phyloP scores from a whole-genome alignment of 176 grass and related monocot genomes.

The Bromus sterilis region DNA sequence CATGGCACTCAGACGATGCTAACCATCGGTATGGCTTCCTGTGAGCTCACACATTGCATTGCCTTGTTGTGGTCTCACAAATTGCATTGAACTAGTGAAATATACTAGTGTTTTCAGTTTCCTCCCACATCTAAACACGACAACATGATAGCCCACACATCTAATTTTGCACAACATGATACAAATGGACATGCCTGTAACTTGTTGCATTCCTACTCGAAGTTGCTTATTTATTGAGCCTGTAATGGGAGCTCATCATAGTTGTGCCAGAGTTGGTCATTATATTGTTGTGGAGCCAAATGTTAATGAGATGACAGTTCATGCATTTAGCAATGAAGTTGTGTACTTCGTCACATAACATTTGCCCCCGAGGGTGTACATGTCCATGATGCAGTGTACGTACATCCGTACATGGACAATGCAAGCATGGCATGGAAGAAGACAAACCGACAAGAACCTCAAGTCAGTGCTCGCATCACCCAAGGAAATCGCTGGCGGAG shows the following conservation, averaged over 20 bases:
- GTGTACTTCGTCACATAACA: neutral
- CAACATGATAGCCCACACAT: neutral
- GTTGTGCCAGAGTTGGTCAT: neutral
- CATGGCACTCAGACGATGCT: too few relatives aligned
- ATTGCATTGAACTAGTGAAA: too few relatives aligned
- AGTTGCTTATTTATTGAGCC: neutral
- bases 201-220: neutral
- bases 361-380: neutral
- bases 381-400: too few relatives aligned
- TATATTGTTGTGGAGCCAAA: neutral
- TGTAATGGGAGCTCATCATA: neutral
- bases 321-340: neutral
- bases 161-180: neutral
- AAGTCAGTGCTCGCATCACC: neutral
- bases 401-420: too few relatives aligned
- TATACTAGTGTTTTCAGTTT: neutral
- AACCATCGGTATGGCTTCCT: too few relatives aligned
- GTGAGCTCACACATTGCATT: neutral
- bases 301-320: neutral
- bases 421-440: too few relatives aligned
- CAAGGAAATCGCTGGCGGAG: neutral
- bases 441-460: neutral
- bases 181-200: neutral
- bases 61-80: neutral
- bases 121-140: too few relatives aligned